Conservation (phyloP, 805 yeast genomes). For the Spathaspora arborariae region DNA sequence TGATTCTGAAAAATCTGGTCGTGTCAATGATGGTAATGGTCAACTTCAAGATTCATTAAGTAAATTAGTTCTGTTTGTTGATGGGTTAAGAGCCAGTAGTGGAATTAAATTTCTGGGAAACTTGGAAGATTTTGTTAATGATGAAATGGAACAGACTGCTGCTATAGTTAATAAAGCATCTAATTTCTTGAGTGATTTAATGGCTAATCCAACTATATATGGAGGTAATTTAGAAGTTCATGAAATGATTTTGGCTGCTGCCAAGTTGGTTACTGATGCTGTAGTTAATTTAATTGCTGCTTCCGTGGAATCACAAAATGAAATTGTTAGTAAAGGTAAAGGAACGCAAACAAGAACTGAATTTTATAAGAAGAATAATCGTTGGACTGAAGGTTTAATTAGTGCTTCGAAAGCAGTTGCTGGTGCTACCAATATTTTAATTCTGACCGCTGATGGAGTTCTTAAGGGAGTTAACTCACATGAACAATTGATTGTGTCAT, state of each 20-base stretch:
- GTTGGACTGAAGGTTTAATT: slow-evolving; percentile 92
- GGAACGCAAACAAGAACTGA: slow-evolving; percentile 66
- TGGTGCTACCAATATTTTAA: slow-evolving; percentile 73
- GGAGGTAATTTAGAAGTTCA: slow-evolving; percentile 65
- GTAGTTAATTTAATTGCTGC: slow-evolving; percentile 68
- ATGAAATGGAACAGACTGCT: slow-evolving; percentile 72
- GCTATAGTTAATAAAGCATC: slow-evolving; percentile 65
- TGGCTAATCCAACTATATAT: slow-evolving; percentile 50
- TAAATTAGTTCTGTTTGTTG: slow-evolving; percentile 50
- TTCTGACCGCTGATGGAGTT: slow-evolving; percentile 84
- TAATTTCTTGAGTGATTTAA: slow-evolving; percentile 49
- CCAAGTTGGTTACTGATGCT: slow-evolving; percentile 76
- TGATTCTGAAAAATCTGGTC: slow-evolving; percentile 67
- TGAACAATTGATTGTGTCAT: slow-evolving; percentile 84
- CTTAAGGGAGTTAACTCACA: slow-evolving; percentile 59
- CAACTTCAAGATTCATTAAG: slow-evolving; percentile 72
- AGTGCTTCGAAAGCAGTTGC: slow-evolving; percentile 90
- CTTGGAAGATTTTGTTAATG: slow-evolving; percentile 66
- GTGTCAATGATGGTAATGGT: slow-evolving; percentile 70
- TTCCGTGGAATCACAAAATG: slow-evolving; percentile 77
- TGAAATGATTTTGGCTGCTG: slow-evolving; percentile 73
- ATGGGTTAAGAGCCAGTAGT: slow-evolving; percentile 41
- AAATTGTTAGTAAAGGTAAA: slow-evolving; percentile 68
- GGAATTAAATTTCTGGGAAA: slow-evolving; percentile 42
- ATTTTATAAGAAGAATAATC: slow-evolving; percentile 79